Conservation (phyloP, 495 filamentous ascomycete species). For the Tuber aestivum region DNA sequence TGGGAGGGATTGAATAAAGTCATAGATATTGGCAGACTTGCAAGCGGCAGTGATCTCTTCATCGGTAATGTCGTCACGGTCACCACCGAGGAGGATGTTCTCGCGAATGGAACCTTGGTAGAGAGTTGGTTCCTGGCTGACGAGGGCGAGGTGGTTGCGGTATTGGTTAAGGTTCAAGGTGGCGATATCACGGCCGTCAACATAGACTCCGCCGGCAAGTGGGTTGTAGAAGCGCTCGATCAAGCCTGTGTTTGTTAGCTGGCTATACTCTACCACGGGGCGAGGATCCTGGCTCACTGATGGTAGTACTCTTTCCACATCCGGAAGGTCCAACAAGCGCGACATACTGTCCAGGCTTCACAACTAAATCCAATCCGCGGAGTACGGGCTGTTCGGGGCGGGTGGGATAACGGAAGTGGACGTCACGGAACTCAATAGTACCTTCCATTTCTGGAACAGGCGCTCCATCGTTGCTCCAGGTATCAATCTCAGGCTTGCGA, state of each 20-base stretch:
- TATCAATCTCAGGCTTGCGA: slow-evolving; percentile 68
- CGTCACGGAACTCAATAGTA: slow-evolving; percentile 68
- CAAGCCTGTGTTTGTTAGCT: slow-evolving; percentile 46
- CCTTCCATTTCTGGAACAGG: slow-evolving; percentile 55
- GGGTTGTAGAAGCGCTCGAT: slow-evolving; percentile 84
- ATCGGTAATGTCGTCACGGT: slow-evolving; percentile 59
- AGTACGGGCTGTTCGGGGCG: slow-evolving; percentile 74
- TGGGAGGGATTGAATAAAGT: slow-evolving; percentile 62
- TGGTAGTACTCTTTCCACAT: slow-evolving; percentile 78
- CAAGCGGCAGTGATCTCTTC: slow-evolving; percentile 67
- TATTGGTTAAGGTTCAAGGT: slow-evolving; percentile 72
- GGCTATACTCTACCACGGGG: background rate
- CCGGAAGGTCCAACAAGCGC: slow-evolving; percentile 76
- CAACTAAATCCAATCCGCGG: slow-evolving; percentile 63
- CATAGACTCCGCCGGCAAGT: slow-evolving; percentile 60
- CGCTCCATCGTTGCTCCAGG: slow-evolving; percentile 71
- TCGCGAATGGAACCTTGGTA: slow-evolving; percentile 82
- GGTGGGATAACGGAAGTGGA: slow-evolving; percentile 77
- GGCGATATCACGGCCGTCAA: slow-evolving; percentile 70
- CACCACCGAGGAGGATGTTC: slow-evolving; percentile 66
- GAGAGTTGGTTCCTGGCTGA: slow-evolving; percentile 79
- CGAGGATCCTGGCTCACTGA: slow-evolving; percentile 40
- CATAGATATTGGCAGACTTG: slow-evolving; percentile 85
- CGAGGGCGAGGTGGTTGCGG: slow-evolving; percentile 67
- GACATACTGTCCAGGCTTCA: slow-evolving; percentile 70